These are phyloP conservation scores for Malus hybrid DNA, from an alignment of 331 rosid genomes.

Conservation along the genomic window DNA sequence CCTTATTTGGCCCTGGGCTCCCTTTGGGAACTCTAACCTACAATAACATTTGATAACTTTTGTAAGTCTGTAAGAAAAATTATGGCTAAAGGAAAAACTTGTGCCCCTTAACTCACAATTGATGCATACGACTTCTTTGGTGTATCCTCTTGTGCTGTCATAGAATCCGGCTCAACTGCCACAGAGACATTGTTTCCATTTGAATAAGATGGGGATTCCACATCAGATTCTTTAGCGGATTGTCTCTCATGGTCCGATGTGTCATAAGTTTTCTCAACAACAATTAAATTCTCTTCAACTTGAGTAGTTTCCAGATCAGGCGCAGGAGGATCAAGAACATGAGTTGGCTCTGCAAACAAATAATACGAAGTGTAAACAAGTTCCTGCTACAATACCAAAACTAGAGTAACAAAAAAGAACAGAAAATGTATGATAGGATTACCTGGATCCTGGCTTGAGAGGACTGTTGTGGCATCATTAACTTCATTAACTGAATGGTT, in stretches of 20 bases:
- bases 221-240: conserved; percentile 19
- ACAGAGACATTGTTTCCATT: conserved; percentile 36
- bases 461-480: conserved; percentile 21
- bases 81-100: conserved; percentile 8
- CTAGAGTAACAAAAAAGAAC: background rate
- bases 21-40: conserved; percentile 63
- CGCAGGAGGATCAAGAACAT: conserved; percentile 37
- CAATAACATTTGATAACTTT: conserved; percentile 22
- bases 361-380: background rate
- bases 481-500: conserved; percentile 29
- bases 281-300: conserved; percentile 20
- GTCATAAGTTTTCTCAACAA: conserved; percentile 33
- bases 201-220: conserved; percentile 33
- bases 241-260: conserved; percentile 35
- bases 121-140: conserved; percentile 76
- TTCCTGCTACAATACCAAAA: background rate
- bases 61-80: conserved; percentile 3
- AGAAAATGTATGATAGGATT: background rate
- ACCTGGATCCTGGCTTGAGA: conserved; percentile 41
- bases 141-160: conserved; percentile 38
- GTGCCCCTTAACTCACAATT: conserved; percentile 41
- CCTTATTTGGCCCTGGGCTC: conserved; percentile 31
- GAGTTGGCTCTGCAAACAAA: conserved; percentile 32
- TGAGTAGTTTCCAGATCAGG: conserved; percentile 31
- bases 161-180: conserved; percentile 29